Base-by-base conservation (phyloP, 2,329 filamentous ascomycete species). In the Aaosphaeria pasadenensis region DNA sequence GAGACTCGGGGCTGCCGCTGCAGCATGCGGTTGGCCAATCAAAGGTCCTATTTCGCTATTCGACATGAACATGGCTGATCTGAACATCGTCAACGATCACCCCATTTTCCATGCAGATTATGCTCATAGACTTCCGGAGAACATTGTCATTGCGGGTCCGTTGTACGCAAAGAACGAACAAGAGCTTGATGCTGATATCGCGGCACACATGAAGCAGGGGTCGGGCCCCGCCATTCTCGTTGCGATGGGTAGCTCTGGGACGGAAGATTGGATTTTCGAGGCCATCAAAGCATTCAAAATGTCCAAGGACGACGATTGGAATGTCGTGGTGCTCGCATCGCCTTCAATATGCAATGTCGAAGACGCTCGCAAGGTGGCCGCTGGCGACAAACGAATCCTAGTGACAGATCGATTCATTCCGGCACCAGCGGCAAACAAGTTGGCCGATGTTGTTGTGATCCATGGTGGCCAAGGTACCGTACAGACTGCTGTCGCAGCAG, bases 1-100 rank as follows among this genome's bases (percentile, higher is more conserved):
- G 45, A 57, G 63, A 6, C 49, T 66, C 9, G 63, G 63, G 28
- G 62, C 61, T 9, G 63, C 63, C 1, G 62, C 62, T 2, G 60
- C 58, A 3, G 57, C 53, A 11, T 54, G 49, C 35, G 63, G 63
- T 4, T 66, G 62, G 63, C 61, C 58, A 7, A 48, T 55, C 47
- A 55, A 52, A 28, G 63, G 63, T 0, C 63, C 63, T 1, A 65
- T 66, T 31, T 63, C 59, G 1, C 56, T 66, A 9, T 66, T 66
- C 51, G 63, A 66, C 30, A 66, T 66, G 61, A 64, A 64, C 42
- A 65, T 65, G 62, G 63, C 63, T 2, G 62, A 66, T 39, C 63
- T 66, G 24, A 66, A 66, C 42, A 44, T 66, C 28, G 63, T 66
- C 36, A 66, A 66, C 45, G 63, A 66, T 33, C 62, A 65, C 48